phyloP scores from a whole-genome alignment of 2,329 filamentous ascomycete genomes.

The Diplodia mutila region DNA sequence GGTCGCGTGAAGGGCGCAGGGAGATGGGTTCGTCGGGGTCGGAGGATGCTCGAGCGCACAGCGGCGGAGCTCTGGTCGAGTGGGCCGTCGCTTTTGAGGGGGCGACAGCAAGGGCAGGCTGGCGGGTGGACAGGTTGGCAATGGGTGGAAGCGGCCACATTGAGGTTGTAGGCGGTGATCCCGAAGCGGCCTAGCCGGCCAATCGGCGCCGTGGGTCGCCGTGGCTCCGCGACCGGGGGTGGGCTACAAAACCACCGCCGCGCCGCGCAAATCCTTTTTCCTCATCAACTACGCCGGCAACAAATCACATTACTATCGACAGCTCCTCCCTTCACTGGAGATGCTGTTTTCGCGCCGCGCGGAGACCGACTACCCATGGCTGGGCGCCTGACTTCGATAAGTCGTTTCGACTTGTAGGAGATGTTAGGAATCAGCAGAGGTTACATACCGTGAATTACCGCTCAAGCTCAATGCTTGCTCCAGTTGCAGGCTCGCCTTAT shows the following conservation, averaged over 20 bases:
- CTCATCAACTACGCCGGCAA: constrained; percentile 55
- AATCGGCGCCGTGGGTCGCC: not conserved
- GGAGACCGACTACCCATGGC: constrained; percentile 69
- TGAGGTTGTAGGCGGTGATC: constrained; percentile 31
- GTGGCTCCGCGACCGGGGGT: not conserved
- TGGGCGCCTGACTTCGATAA: constrained; percentile 72
- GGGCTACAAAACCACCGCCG: constrained; percentile 31
- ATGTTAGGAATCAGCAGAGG: constrained; percentile 74
- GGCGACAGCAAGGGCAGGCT: constrained; percentile 1
- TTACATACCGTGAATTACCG: constrained; percentile 52
- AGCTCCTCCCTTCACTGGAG: constrained; percentile 56
- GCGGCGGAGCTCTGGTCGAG: constrained; percentile 15
- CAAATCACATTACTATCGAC: constrained; percentile 63
- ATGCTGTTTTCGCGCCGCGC: constrained; percentile 71
- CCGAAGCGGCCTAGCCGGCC: constrained; percentile 33
- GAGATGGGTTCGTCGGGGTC: not conserved
- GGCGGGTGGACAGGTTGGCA: constrained; percentile 19
- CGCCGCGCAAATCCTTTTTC: constrained; percentile 41
- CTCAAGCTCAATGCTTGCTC: not conserved
- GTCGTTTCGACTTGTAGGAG: constrained; percentile 66
- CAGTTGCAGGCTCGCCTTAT: too few species aligned
- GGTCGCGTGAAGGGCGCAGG: constrained; percentile 6
- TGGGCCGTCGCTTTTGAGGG: not conserved
- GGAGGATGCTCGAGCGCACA: not conserved
- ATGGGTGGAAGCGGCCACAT: constrained; percentile 39